Evolutionary conservation across 768 basidiomycete genomes (phyloP).

Genomic region (Coprinopsis strossmayeri): DNA sequence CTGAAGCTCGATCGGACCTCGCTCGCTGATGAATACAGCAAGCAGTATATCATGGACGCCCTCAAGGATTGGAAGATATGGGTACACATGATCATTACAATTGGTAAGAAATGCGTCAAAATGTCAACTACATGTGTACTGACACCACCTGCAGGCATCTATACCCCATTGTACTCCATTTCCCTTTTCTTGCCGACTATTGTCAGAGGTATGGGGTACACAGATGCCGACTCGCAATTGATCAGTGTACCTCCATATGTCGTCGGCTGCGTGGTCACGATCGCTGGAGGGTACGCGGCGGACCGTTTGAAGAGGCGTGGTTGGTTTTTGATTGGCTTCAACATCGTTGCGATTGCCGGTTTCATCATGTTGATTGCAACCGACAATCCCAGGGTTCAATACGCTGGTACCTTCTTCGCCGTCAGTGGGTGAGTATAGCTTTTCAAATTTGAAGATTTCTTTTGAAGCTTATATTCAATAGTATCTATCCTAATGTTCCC

Average conservation of each 20-base stretch:
- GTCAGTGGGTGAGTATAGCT: constrained; percentile 21
- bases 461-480: constrained; percentile 3
- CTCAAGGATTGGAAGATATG: constrained; percentile 28
- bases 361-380: constrained; percentile 23
- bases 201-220: constrained; percentile 22
- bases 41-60: constrained; percentile 21
- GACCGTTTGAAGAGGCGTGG: constrained; percentile 21
- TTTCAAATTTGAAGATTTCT: background rate
- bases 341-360: constrained; percentile 19
- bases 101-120: constrained; percentile 18
- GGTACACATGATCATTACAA: constrained; percentile 26
- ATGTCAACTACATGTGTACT: background rate
- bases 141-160: constrained; percentile 17
- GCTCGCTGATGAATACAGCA: constrained; percentile 22
- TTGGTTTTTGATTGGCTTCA: constrained; percentile 22
- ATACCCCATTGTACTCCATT: constrained; percentile 25
- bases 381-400: constrained; percentile 20
- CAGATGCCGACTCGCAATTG: constrained; percentile 23
- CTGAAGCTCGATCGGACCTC: constrained; percentile 21
- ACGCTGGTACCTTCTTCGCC: constrained; percentile 24
- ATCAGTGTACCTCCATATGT: constrained; percentile 27
- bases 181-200: constrained; percentile 27
- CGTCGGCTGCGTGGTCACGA: constrained; percentile 22
- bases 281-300: constrained; percentile 18
- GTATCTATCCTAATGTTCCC: constrained; percentile 26